phyloP scores from a whole-genome alignment of 805 yeast genomes.

The Schwanniomyces pseudopolymorphus region DNA sequence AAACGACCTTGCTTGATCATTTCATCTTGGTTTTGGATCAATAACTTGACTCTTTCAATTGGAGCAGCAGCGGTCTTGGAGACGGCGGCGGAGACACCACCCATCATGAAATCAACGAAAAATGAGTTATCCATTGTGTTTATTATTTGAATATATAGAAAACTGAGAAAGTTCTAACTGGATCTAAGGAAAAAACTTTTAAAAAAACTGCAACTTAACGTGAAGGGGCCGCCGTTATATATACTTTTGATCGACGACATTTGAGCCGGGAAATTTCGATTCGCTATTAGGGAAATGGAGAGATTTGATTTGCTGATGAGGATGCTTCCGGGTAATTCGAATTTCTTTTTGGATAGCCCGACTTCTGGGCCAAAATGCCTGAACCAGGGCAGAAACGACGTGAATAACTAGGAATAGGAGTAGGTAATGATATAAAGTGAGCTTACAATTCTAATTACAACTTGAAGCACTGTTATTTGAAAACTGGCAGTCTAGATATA shows the following conservation, averaged over 20 bases:
- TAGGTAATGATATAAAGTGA: neutral
- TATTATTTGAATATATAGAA: constrained; percentile 9
- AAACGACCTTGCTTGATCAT: constrained; percentile 98
- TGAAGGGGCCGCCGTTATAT: constrained; percentile 4
- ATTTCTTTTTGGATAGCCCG: constrained; percentile 2
- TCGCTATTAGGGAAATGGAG: constrained; percentile 2
- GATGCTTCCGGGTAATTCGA: neutral
- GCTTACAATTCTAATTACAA: too few species aligned
- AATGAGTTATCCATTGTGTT: constrained; percentile 22
- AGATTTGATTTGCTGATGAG: constrained; percentile 5
- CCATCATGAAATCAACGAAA: constrained; percentile 72
- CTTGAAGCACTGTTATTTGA: too few species aligned
- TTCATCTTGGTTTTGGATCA: constrained; percentile 97
- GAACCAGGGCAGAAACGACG: neutral
- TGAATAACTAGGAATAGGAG: neutral
- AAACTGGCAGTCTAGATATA: too few species aligned
- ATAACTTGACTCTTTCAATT: constrained; percentile 93
- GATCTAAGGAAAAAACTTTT: constrained; percentile 4
- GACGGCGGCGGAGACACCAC: constrained; percentile 99
- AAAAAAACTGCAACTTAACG: neutral
- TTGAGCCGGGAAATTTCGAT: constrained; percentile 3
- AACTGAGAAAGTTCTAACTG: neutral
- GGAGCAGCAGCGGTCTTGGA: constrained; percentile 98
- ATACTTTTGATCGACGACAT: constrained; percentile 1
- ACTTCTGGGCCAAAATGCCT: neutral